Base-by-base conservation (phyloP, 2,329 filamentous ascomycete genomes). In the Sporothrix mexicana region DNA sequence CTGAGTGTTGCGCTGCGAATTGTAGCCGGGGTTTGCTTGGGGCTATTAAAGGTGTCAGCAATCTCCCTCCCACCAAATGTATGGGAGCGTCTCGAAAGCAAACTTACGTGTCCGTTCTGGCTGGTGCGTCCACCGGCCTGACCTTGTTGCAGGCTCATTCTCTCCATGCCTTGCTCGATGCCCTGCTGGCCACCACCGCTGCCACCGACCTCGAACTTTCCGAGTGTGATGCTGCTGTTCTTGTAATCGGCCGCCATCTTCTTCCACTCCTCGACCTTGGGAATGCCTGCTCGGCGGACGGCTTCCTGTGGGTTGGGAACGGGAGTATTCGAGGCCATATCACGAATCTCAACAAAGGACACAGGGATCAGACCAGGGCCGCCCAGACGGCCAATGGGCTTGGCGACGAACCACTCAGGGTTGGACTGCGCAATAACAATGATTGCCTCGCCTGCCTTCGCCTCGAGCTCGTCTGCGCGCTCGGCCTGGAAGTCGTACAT, bases 161-260 rank as follows among this genome's bases (percentile, higher is more conserved):
- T 88, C 77, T 94, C 90, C 88, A 93, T 91, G 70, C 88, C 87
- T 76, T 91, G 88, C 73, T 92, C 91, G 78, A 95, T 84, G 13
- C 86, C 85, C 73, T 82, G 82, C 55, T 81, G 80, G 72, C 82
- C 81, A 8, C 79, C 81, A 13, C 77, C 76, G 23, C 79, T 80
- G 73, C 79, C 80, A 72, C 88, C 85, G 73, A 84, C 85, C 78
- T 95, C 93, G 77, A 97, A 95, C 82, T 95, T 97, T 77, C 96
- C 96, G 57, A 99, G 85, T 0, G 95, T 95, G 80, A 99, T 98
- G 83, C 96, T 98, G 81, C 95, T 97, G 81, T 98, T 98, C 85
- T 99, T 99, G 84, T 99, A 99, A 76, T 98, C 95, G 72, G 95
- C 95, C 0, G 96, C 95, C 94, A 98, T 98, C 84, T 97, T 97